Percentiles rank a stretch among this genome's conserved stretches.
Conservation (phyloP, 2,329 filamentous ascomycete species). For the Aureobasidium sp. region DNA sequence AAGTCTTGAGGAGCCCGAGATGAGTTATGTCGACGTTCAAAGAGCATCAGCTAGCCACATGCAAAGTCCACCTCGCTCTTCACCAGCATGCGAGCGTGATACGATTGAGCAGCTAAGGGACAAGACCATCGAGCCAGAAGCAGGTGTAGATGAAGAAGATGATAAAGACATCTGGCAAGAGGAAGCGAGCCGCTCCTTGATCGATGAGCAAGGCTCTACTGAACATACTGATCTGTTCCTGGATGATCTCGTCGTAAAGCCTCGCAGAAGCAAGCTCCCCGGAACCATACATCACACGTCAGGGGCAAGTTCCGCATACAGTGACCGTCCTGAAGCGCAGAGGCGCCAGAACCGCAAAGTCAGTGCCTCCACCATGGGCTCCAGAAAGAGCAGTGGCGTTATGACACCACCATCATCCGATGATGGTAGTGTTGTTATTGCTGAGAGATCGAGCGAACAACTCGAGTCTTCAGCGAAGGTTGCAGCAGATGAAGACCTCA, state of each 20-base stretch:
- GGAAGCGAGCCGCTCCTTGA: slow-evolving; percentile 33
- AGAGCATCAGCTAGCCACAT: slow-evolving; percentile 18
- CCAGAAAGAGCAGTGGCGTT: slow-evolving; percentile 18
- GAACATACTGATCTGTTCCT: slow-evolving; percentile 14
- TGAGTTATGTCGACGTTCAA: slow-evolving; percentile 16
- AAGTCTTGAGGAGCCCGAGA: background rate
- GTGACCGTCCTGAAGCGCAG: slow-evolving; percentile 28
- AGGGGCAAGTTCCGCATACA: slow-evolving; percentile 29
- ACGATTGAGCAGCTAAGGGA: background rate
- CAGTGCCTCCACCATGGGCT: slow-evolving; percentile 9
- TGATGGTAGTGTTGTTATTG: slow-evolving; percentile 15
- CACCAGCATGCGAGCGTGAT: background rate
- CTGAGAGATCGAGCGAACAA: background rate
- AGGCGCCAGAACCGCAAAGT: slow-evolving; percentile 5
- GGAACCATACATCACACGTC: slow-evolving; percentile 35
- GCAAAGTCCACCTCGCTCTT: background rate
- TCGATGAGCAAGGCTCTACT: slow-evolving; percentile 15
- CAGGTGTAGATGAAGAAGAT: slow-evolving; percentile 17
- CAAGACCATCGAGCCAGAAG: slow-evolving; percentile 8
- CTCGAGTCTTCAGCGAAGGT: background rate
- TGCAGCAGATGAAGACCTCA: background rate
- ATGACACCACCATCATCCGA: slow-evolving; percentile 27
- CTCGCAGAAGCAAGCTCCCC: slow-evolving; percentile 32
- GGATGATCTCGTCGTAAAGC: slow-evolving; percentile 23
- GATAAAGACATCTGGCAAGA: slow-evolving; percentile 38